phyloP scores from a whole-genome alignment of 2,329 filamentous ascomycete genomes.

The Ascochyta fabae region DNA sequence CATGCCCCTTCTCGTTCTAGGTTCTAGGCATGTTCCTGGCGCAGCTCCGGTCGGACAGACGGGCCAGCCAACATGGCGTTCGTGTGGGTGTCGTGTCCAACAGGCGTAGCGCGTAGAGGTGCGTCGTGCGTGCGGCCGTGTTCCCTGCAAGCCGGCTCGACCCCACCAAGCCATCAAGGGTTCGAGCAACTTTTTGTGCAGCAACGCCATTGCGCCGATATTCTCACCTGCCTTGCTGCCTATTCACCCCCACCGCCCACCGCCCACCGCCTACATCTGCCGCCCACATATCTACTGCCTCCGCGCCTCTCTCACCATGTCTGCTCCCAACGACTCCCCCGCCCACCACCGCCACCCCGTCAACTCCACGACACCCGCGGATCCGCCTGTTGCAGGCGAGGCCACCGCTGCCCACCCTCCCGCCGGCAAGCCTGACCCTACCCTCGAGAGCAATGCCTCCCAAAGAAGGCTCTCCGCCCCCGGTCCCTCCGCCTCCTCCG shows the following conservation, averaged over 20 bases:
- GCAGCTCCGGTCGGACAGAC: neutral
- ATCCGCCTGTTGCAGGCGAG: slow-evolving; percentile 28
- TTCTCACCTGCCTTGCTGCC: slow-evolving; percentile 25
- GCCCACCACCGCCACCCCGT: slow-evolving; percentile 25
- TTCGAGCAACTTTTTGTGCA: slow-evolving; percentile 17
- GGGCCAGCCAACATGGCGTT: neutral
- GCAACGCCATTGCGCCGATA: slow-evolving; percentile 18
- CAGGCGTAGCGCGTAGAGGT: slow-evolving; percentile 4
- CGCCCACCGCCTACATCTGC: neutral
- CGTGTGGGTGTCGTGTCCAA: neutral
- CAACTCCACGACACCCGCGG: slow-evolving; percentile 27
- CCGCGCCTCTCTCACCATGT: slow-evolving; percentile 41
- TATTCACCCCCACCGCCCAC: neutral
- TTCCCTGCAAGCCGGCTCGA: slow-evolving; percentile 18
- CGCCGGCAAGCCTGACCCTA: slow-evolving; percentile 42
- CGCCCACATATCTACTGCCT: slow-evolving; percentile 20
- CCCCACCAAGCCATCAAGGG: slow-evolving; percentile 5
- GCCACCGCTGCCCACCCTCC: slow-evolving; percentile 45
- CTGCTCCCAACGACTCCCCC: slow-evolving; percentile 30
- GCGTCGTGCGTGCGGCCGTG: neutral
- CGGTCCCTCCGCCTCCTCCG: slow-evolving; percentile 57
- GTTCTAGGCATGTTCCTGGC: neutral
- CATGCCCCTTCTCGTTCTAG: no score
- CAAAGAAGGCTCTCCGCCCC: slow-evolving; percentile 57
- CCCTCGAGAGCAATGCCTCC: slow-evolving; percentile 50